Evolutionary conservation across 345 rosid species (phyloP), one percentile per base, ranked within the genome.

Genomic region (Arabis hirsuta): DNA sequence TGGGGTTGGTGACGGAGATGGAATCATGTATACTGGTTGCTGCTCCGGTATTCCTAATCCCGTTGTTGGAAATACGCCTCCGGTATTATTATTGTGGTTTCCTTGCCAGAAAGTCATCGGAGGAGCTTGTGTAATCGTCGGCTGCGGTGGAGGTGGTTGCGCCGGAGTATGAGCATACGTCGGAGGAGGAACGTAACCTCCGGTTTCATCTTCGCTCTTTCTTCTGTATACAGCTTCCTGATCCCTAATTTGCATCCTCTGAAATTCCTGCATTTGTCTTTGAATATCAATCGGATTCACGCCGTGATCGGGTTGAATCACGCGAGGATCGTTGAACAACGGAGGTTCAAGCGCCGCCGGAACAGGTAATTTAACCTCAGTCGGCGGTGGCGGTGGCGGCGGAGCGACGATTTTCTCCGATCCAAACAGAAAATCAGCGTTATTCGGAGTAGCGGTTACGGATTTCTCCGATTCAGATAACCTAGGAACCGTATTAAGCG

Each of bases 341-440:
- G 76, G 76, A 16, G 62, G 55, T 3, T 51, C 82, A 0, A 57
- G 2, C 3, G 16, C 74, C 42, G 43, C 76, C 42, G 82, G 84
- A 1, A 68, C 56, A 2, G 82, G 75, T 10, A 52, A 51, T 8
- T 61, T 82, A 46, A 69, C 55, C 68, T 82, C 84, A 2, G 71
- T 67, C 13, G 57, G 72, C 7, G 70, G 55, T 8, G 76, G 85
- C 2, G 55, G 79, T 36, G 74, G 79, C 16, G 76, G 73, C 72
- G 73, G 79, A 1, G 78, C 67, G 19, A 67, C 44, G 13, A 86
- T 80, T 55, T 88, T 89, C n/a, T 89, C 97, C 59, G 85, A 68
- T 58, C 92, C 92, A 70, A 89, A 90, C 69, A 88, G 74, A 81
- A 84, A 94, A 81, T 94, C 97, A n/a, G 81, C 87, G 32, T 82